Evolutionary conservation across 2,329 filamentous ascomycete species (phyloP).

Genomic region (Venturia carpophila): DNA sequence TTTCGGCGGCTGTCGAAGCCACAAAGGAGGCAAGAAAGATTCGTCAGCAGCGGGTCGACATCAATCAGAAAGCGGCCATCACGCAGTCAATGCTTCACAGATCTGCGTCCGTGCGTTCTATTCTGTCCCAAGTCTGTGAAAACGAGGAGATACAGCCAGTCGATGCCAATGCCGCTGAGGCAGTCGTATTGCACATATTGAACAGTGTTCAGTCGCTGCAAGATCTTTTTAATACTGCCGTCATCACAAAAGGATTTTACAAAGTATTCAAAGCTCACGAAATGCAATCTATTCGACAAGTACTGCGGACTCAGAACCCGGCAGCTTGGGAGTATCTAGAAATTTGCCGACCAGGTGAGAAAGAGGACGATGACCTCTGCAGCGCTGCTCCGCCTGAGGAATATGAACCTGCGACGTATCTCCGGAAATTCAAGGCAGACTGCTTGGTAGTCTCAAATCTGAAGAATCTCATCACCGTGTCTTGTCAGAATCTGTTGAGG

Average conservation of each 20-base stretch:
- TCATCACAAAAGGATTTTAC: conserved; percentile 50
- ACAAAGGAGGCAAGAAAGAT: background rate
- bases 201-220: conserved; percentile 41
- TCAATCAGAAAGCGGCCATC: background rate
- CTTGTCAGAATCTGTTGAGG: conserved; percentile 27
- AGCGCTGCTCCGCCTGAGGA: conserved; percentile 42
- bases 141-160: conserved; percentile 14
- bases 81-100: conserved; percentile 1
- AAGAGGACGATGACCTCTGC: conserved; percentile 28
- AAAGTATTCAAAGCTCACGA: conserved; percentile 51
- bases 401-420: conserved; percentile 47
- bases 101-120: conserved; percentile 12
- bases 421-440: conserved; percentile 45
- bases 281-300: conserved; percentile 44
- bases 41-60: background rate
- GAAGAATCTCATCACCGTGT: conserved; percentile 48
- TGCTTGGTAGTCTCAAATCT: conserved; percentile 46
- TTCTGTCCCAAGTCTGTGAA: conserved; percentile 14
- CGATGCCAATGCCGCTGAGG: conserved; percentile 33
- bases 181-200: conserved; percentile 47
- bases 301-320: conserved; percentile 46
- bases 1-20: conserved; percentile 10
- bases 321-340: conserved; percentile 55
- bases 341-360: conserved; percentile 45
- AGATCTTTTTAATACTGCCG: conserved; percentile 48